A percentile compares a stretch with the other conserved stretches of the same genome.
Conservation (phyloP, 2,329 filamentous ascomycete species). For the Zymoseptoria tritici region DNA sequence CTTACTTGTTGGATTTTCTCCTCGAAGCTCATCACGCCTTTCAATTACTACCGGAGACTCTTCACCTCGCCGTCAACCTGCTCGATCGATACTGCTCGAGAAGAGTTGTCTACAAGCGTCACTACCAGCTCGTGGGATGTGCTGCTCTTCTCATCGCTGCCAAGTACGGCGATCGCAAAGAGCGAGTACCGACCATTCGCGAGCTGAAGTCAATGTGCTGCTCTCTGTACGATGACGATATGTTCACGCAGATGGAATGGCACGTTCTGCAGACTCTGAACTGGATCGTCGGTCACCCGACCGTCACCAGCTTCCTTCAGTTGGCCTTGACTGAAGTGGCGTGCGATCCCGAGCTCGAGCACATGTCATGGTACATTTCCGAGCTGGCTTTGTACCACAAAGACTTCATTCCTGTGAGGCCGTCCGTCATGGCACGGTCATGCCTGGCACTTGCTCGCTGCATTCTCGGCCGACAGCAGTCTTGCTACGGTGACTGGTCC, state of each 20-base stretch:
- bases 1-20: slow-evolving; percentile 95
- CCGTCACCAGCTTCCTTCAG: slow-evolving; percentile 88
- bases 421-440: slow-evolving; percentile 82
- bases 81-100: slow-evolving; percentile 97
- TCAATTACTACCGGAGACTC: slow-evolving; percentile 83
- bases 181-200: slow-evolving; percentile 92
- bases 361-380: slow-evolving; percentile 89
- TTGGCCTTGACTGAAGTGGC: slow-evolving; percentile 68
- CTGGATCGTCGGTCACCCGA: slow-evolving; percentile 93
- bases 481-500: slow-evolving; percentile 65
- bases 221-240: slow-evolving; percentile 94
- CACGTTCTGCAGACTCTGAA: slow-evolving; percentile 95
- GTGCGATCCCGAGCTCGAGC: slow-evolving; percentile 80
- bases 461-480: slow-evolving; percentile 73
- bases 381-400: slow-evolving; percentile 95
- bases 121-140: slow-evolving; percentile 96
- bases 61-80: slow-evolving; percentile 94
- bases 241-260: slow-evolving; percentile 99
- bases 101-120: slow-evolving; percentile 95
- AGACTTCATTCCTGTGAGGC: slow-evolving; percentile 88
- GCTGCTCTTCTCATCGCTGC: slow-evolving; percentile 91
- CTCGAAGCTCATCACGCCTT: slow-evolving; percentile 96
- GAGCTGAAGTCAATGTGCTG: slow-evolving; percentile 99
- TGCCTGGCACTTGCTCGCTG: slow-evolving; percentile 80
- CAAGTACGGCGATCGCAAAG: slow-evolving; percentile 98